Evolutionary conservation across 208 protist genomes (phyloP), one percentile per base, ranked within the genome.

Genomic region (Trypanosoma cruzi): DNA sequence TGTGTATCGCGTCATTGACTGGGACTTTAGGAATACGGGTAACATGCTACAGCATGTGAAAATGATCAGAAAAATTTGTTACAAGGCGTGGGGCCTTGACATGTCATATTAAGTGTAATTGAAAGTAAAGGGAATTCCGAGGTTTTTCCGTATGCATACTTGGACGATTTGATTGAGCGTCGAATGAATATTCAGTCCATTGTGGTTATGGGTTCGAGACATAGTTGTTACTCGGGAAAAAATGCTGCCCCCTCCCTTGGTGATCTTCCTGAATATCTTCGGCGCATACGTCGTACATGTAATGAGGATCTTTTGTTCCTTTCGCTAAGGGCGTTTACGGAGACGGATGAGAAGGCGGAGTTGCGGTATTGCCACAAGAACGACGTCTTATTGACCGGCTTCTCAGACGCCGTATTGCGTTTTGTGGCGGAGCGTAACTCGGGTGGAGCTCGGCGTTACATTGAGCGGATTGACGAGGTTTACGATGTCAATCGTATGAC

Each of bases 291-390:
- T 16, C 82, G 86, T 60, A 79, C 77, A 22, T 73, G 96, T 80
- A 98, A 96, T 61, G 77, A 79, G 6, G 75, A 96, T 4, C 67
- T 98, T 44, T 74, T 98, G 13, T 99, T 89, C 72, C 89, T 98
- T 4, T 80, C 61, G 22, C 84, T 98, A 28, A 92, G 92, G 57
- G 67, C 93, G 0, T 64, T 50, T 44, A 77, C 78, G 18, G 55
- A 36, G 11, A 26, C 16, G 18, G 48, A 22, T 4, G 16, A 24
- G 44, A 22, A 14, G 14, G 52, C 44, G 16, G 10, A 26, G 14
- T 44, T 32, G 32, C 77, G 80, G 20, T 94, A 84, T 40, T 8
- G 6, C 22, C 92, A 98, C 62, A 82, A 73, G 70, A 97, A 98
- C 56, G 93, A 98, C 63, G 69, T 98, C 16, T 69, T 97, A 4